Conservation (phyloP, 148 eudicot genomes). For the Camellia japonica region DNA sequence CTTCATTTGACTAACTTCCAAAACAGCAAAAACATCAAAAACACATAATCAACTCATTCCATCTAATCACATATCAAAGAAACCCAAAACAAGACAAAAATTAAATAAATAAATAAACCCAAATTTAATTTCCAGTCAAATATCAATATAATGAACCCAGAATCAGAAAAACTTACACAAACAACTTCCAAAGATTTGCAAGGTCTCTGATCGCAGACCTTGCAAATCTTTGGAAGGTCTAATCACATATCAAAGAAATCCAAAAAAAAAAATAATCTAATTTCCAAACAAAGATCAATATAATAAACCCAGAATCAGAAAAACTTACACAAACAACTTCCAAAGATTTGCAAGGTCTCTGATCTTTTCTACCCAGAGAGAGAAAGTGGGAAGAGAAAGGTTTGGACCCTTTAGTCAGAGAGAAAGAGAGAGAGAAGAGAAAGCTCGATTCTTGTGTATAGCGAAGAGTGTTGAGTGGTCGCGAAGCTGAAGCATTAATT, state of each 20-base stretch:
- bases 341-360: too few species aligned
- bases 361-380: neutral
- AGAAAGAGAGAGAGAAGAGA: neutral
- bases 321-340: slow-evolving; percentile 9
- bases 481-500: slow-evolving; percentile 39
- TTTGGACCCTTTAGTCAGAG: too few species aligned
- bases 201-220: too few species aligned
- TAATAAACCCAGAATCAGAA: neutral
- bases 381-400: slow-evolving; percentile 13
- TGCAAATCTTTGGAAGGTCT: neutral
- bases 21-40: neutral
- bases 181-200: neutral
- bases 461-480: slow-evolving; percentile 8
- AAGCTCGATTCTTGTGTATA: neutral
- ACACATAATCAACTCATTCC: neutral
- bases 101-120: neutral
- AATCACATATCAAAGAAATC: neutral
- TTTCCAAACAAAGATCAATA: neutral
- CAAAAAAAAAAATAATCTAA: neutral
- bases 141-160: neutral
- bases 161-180: slow-evolving; percentile 6
- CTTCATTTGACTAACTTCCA: too few species aligned
- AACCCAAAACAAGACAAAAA: neutral
- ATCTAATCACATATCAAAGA: neutral
- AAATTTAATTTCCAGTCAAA: neutral